Base-by-base conservation (phyloP, 2,329 filamentous ascomycete genomes). In the Ceratocystis smalleyi region DNA sequence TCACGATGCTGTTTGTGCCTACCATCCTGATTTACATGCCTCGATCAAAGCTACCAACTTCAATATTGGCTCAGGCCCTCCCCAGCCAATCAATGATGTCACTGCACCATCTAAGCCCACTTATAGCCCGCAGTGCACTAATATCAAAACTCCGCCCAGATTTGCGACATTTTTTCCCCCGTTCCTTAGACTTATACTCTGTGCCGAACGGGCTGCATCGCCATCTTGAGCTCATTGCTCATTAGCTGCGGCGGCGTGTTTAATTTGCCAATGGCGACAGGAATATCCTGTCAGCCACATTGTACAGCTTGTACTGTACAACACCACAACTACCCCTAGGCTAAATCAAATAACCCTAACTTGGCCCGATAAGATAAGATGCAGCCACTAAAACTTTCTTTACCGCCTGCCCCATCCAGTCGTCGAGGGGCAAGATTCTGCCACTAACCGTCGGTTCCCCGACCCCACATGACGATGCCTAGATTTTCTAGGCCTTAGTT, bases 401-500 rank as follows among this genome's bases (percentile, higher is more conserved):
- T 19, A 66, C 62, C 62, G 62, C 65, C 62, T 62, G 49, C 62
- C 40, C 5, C 1, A 19, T 24, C 17, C 30, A 32, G 51, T 3
- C 17, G 32, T 24, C 54, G 54, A 55, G 43, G 30, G 30, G 61
- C 45, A n/a, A 15, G 2, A 62, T 66, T 66, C 62, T 64, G 65
- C 65, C 65, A 7, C 62, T 19, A 40, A 40, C 35, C 10, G n/a
- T 5, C 32, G 40, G 62, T 47, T 45, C 54, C 27, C 19, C n/a
- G 47, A 49, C 65, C 65, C 65, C 65, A 66, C 65, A 66, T 66
- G 55, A 66, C 65, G 57, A 64, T 62, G 54, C 32, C 43, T 62
- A 64, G 62, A 62, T 66, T 66, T 66, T 66, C 62, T 43, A 61
- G 17, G 10, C 30, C 15, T 35, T 8, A 24, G 19, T 51, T 24